phyloP scores from a whole-genome alignment of 495 filamentous ascomycete genomes.

The Aspergillus taichungensis region DNA sequence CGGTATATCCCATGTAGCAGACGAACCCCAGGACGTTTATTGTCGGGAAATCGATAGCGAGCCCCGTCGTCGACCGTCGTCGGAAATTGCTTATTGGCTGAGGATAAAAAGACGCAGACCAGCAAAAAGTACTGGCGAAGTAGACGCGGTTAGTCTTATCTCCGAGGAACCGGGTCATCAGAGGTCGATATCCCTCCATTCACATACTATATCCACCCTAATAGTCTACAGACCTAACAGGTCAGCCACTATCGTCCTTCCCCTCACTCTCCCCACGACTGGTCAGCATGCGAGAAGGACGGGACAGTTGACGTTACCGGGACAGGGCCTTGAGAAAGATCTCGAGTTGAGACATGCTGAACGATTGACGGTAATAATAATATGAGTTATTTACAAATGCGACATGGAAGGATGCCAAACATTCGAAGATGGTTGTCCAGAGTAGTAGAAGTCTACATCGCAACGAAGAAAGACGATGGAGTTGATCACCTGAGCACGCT shows the following conservation, averaged over 20 bases:
- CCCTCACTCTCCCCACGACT: no score
- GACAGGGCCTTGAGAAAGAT: constrained; percentile 35
- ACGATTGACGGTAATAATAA: neutral
- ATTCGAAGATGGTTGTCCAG: neutral
- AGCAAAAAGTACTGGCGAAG: constrained; percentile 48
- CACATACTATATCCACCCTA: constrained; percentile 40
- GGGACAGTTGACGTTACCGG: constrained; percentile 16
- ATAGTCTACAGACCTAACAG: constrained; percentile 15
- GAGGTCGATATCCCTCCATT: neutral
- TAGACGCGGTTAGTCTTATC: no score
- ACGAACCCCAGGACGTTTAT: constrained; percentile 78
- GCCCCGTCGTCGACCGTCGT: constrained; percentile 67
- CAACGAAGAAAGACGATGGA: constrained; percentile 10
- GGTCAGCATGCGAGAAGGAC: no score
- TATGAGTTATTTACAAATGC: constrained; percentile 4
- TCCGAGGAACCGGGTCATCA: neutral
- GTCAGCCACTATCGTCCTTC: constrained; percentile 1
- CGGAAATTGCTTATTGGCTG: constrained; percentile 70
- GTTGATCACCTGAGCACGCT: neutral
- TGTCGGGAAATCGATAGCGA: constrained; percentile 77
- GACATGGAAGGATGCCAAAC: neutral
- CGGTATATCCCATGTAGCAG: constrained; percentile 67
- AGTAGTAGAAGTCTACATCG: neutral
- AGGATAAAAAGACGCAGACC: constrained; percentile 89
- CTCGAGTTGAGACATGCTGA: constrained; percentile 24